Base-by-base conservation (phyloP, 1,284 basidiomycete genomes). In the Microbotryum silenes-acaulis region DNA sequence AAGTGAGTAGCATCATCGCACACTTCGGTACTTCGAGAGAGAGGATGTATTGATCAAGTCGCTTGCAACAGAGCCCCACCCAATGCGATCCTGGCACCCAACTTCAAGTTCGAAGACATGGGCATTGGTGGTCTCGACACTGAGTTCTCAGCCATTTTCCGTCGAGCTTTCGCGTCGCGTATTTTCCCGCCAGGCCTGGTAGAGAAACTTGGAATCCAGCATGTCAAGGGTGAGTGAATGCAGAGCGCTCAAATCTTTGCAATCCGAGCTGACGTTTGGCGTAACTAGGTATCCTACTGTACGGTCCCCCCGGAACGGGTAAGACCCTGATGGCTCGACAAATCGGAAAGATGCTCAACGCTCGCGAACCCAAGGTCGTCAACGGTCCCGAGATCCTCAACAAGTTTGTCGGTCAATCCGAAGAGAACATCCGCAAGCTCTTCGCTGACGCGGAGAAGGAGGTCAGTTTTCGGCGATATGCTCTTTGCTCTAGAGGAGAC, bases 91-190 rank as follows among this genome's bases (percentile, higher is more conserved):
- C 81, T 99, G 10, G 87, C 92, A 1, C 91, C 96, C 3, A 97
- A 97, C 78, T 99, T 99, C 84, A 97, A 96, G 77, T 99, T 99
- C 70, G 90, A 97, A 74, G 96, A 99, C 76, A 98, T 99, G 94
- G 96, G 96, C 29, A 97, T 99, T 72, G 96, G 96, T 74, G 96
- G 96, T 74, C 81, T 99, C 48, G 96, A 99, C 76, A 81, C 83
- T 9, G 96, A 99, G 74, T 99, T 99, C 74, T 85, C 85, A 61
- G 86, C 91, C 60, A 99, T 99, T 74, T 99, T 99, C 80, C 89
- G 96, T 75, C 88, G 96, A 74, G 96, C 96, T 0, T 99, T 99
- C 75, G 94, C 96, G 0, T 92, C 89, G 62, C 91, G 96, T 61
- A 93, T 99, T 51, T 98, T 98, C 78, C 96, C 96, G 27, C 93